These are phyloP conservation scores for Candida anutae DNA, from an alignment of 1,139 yeast genomes.

Conservation along the genomic window DNA sequence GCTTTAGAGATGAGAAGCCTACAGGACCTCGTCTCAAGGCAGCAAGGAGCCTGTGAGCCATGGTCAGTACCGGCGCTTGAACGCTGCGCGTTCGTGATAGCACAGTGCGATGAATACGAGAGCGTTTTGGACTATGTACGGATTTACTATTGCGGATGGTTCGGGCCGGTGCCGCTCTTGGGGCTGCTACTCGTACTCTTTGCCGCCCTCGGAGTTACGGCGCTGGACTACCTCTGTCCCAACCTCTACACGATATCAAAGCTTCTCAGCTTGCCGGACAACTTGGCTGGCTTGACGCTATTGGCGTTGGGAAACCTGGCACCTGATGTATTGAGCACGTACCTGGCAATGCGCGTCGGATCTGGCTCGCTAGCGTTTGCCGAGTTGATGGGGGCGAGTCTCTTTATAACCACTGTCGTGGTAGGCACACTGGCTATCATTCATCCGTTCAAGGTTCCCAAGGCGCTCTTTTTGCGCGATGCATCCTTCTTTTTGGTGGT, in stretches of 20 bases:
- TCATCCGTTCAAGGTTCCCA: constrained; percentile 56
- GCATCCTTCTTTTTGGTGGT: constrained; percentile 43
- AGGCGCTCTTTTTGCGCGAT: constrained; percentile 47
- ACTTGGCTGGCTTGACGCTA: constrained; percentile 79
- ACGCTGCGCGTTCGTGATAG: no score
- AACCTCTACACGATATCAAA: constrained; percentile 58
- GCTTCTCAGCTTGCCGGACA: constrained; percentile 58
- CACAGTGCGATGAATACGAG: constrained; percentile 35
- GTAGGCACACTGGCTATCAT: constrained; percentile 68
- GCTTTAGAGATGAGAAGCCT: no score
- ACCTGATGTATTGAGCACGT: constrained; percentile 84
- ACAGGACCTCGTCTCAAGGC: no score
- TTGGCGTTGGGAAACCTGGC: constrained; percentile 90
- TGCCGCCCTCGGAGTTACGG: constrained; percentile 60
- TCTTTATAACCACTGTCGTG: constrained; percentile 68
- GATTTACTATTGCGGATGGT: constrained; percentile 11
- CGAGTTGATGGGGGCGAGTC: constrained; percentile 80
- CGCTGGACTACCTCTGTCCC: constrained; percentile 71
- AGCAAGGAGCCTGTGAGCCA: no score
- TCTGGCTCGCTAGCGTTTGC: constrained; percentile 78
- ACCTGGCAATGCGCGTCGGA: constrained; percentile 64
- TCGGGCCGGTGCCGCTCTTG: constrained; percentile 10
- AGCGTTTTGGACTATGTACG: constrained; percentile 12
- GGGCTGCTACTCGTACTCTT: constrained; percentile 37
- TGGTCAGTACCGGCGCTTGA: no score